These are phyloP conservation scores for Yarrowia sp. DNA, from an alignment of 805 yeast species.

Conservation along the genomic window DNA sequence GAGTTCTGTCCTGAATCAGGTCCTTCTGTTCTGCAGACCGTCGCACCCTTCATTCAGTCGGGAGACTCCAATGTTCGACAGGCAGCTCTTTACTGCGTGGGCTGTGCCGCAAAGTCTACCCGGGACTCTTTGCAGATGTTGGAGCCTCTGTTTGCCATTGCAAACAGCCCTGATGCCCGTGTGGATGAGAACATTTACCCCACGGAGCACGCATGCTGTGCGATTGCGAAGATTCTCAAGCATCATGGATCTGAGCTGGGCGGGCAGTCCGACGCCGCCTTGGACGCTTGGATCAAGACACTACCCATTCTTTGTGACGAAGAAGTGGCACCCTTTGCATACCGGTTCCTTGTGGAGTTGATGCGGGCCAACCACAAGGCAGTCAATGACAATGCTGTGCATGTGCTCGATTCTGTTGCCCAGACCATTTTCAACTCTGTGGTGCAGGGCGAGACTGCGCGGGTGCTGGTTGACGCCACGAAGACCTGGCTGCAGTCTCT, in stretches of 20 bases:
- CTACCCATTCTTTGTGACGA: constrained; percentile 82
- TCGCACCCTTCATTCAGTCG: constrained; percentile 51
- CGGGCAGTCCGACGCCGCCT: constrained; percentile 53
- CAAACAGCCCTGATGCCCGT: constrained; percentile 73
- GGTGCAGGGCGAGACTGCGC: constrained; percentile 68
- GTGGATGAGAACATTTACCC: constrained; percentile 82
- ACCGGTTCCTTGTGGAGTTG: constrained; percentile 67
- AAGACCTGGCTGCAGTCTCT: constrained; percentile 50
- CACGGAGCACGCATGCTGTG: constrained; percentile 77
- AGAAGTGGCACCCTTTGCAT: constrained; percentile 83
- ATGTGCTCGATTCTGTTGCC: constrained; percentile 63
- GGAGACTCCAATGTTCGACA: constrained; percentile 65
- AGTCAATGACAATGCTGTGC: constrained; percentile 52
- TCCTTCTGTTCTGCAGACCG: constrained; percentile 56
- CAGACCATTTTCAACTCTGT: constrained; percentile 70
- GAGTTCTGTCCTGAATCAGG: constrained; percentile 60
- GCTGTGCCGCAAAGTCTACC: constrained; percentile 81
- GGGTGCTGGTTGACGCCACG: constrained; percentile 56
- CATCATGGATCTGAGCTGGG: constrained; percentile 56
- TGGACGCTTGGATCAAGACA: constrained; percentile 73
- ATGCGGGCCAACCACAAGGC: constrained; percentile 64
- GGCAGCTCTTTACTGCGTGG: constrained; percentile 79
- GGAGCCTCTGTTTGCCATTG: constrained; percentile 68
- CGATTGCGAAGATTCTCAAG: constrained; percentile 80
- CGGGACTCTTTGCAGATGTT: constrained; percentile 65